phyloP scores from a whole-genome alignment of 2,329 filamentous ascomycete species.

The Daldinia sp. region DNA sequence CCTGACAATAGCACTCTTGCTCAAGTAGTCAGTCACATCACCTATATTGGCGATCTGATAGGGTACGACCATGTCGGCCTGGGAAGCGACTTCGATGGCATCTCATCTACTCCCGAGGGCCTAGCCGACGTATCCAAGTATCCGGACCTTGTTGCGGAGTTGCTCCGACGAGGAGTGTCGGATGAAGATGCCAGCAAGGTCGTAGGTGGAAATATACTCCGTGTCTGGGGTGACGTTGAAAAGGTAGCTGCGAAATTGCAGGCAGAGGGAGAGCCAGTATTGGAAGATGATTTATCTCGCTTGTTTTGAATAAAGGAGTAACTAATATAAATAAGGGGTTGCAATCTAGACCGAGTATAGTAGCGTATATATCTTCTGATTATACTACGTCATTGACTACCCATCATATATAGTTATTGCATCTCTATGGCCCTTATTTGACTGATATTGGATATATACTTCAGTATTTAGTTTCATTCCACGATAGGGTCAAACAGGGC shows the following conservation, averaged over 20 bases:
- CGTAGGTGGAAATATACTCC: constrained; percentile 82
- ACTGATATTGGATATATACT: background rate
- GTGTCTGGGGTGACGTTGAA: constrained; percentile 87
- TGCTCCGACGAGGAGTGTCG: constrained; percentile 79
- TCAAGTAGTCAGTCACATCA: constrained; percentile 84
- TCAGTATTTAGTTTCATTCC: background rate
- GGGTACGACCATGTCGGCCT: constrained; percentile 90
- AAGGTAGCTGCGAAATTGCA: constrained; percentile 76
- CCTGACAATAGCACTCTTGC: constrained; percentile 77
- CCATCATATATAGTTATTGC: background rate
- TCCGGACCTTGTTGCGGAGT: constrained; percentile 79
- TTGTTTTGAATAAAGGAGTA: constrained; percentile 20
- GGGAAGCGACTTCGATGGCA: constrained; percentile 91
- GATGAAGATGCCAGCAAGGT: constrained; percentile 80
- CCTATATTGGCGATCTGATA: constrained; percentile 83
- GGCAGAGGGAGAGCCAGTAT: constrained; percentile 61
- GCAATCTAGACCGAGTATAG: background rate
- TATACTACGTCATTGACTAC: background rate
- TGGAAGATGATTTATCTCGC: constrained; percentile 65
- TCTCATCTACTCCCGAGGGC: constrained; percentile 73
- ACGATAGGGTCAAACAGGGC: background rate
- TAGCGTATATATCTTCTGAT: background rate
- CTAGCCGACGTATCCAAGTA: constrained; percentile 89
- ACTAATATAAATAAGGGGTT: background rate
- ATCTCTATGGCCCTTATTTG: background rate